Conservation (phyloP, 2,329 filamentous ascomycete species). For the Diplodia seriata region DNA sequence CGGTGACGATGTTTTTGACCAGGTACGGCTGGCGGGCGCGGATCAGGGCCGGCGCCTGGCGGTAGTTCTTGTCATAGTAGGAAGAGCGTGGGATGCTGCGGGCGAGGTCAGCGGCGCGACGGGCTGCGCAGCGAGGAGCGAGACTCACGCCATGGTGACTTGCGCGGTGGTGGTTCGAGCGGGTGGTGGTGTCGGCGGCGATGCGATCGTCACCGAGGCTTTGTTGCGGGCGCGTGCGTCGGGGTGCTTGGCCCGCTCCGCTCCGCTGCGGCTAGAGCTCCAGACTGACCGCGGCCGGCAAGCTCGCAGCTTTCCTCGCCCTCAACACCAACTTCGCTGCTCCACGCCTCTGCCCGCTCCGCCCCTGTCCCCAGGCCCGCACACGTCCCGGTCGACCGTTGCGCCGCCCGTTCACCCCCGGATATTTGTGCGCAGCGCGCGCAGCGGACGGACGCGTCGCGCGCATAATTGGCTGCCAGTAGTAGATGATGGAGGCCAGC, state of each 20-base stretch:
- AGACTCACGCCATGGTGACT: slow-evolving; percentile 32
- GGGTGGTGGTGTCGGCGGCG: slow-evolving; percentile 1
- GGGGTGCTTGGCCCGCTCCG: slow-evolving; percentile 11
- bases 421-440: slow-evolving; percentile 1
- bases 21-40: slow-evolving; percentile 92
- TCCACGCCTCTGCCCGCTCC: background rate
- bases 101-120: slow-evolving; percentile 28
- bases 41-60: slow-evolving; percentile 86
- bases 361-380: background rate
- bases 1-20: slow-evolving; percentile 85
- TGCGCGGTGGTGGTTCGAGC: background rate
- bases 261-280: slow-evolving; percentile 7
- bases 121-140: background rate
- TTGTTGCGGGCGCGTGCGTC: background rate
- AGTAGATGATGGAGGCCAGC: slow-evolving; percentile 26
- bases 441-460: slow-evolving; percentile 11
- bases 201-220: background rate
- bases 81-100: slow-evolving; percentile 70
- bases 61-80: slow-evolving; percentile 90
- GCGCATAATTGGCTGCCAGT: slow-evolving; percentile 11
- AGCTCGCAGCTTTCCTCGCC: slow-evolving; percentile 6
- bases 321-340: background rate
- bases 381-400: background rate
- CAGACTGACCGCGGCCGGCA: slow-evolving; percentile 14
- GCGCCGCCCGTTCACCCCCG: background rate